These are phyloP conservation scores for Xylariales sp. DNA, from an alignment of 2,329 filamentous ascomycete genomes.

Conservation along the genomic window DNA sequence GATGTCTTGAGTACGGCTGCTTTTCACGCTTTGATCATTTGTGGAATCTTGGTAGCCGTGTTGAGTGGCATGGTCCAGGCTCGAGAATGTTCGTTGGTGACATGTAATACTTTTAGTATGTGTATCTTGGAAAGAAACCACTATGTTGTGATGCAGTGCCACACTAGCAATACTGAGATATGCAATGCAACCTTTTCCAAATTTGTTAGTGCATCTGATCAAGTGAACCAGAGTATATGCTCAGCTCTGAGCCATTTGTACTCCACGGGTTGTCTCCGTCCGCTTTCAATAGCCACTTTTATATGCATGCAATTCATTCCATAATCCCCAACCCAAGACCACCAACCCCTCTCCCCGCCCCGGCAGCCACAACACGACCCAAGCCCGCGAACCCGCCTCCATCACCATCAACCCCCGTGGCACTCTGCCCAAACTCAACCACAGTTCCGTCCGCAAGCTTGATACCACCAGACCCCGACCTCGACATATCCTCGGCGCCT, in stretches of 20 bases:
- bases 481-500: constrained; percentile 18
- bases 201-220: too few relatives aligned
- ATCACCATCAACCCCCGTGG: neutral
- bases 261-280: neutral
- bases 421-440: constrained; percentile 21
- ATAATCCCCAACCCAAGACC: constrained; percentile 3
- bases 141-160: too few relatives aligned
- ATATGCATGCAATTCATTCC: neutral
- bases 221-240: too few relatives aligned
- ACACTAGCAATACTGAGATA: too few relatives aligned
- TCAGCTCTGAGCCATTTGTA: neutral
- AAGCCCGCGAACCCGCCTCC: neutral
- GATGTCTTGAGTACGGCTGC: too few relatives aligned
- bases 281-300: too few relatives aligned
- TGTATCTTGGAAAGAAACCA: too few relatives aligned
- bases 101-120: too few relatives aligned
- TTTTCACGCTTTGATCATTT: too few relatives aligned
- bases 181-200: neutral
- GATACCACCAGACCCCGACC: constrained; percentile 21
- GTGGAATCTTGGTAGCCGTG: too few relatives aligned
- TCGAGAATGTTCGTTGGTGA: too few relatives aligned
- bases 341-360: neutral
- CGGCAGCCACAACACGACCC: neutral
- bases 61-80: too few relatives aligned
- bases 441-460: constrained; percentile 21